Evolutionary conservation across 1,139 yeast genomes (phyloP), one percentile per base, ranked within the genome.

Genomic region (Candida sp.): DNA sequence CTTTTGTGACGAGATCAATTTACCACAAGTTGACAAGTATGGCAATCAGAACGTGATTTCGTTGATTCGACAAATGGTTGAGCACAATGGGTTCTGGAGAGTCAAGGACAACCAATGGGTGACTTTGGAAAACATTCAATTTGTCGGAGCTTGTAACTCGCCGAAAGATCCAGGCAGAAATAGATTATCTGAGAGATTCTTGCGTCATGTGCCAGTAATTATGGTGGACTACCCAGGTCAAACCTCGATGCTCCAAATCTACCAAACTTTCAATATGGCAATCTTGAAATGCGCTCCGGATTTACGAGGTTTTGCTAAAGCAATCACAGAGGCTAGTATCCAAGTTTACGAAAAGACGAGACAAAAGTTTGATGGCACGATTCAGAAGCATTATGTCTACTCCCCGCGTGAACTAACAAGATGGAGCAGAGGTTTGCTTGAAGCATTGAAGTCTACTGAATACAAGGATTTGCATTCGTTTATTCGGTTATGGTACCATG

Each of bases 131-230:
- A 80, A 84, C 48, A 76, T 94, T 38, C 96, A 89, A 62, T 81
- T 94, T 70, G 96, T 93, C 9, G 98, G 96, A 5, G 98, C 99
- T 0, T 94, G 98, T 66, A 94, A 94, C 62, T 94, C 98, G 1
- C 87, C 97, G 0, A 76, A 85, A 1, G 96, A 90, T 66, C 83
- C 85, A 2, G 97, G 98, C 0, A 78, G 99, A 57, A 74, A 79
- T 17, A 67, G 65, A 3, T 65, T 94, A 34, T 72, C 85, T 1
- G 66, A 73, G n/a, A 72, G 98, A 48, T 87, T 93, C 61, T 67
- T 90, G 46, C 77, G 96, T 7, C 96, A 88, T 60, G 77, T 83
- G 5, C 71, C 88, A 1, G 75, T 91, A 5, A 61, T 94, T 0
- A 81, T 85, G 82, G 90, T 93, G 5, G 97, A 88, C 58, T 88